phyloP scores from a whole-genome alignment of 2,329 filamentous ascomycete species.

The Apiospora sp. region DNA sequence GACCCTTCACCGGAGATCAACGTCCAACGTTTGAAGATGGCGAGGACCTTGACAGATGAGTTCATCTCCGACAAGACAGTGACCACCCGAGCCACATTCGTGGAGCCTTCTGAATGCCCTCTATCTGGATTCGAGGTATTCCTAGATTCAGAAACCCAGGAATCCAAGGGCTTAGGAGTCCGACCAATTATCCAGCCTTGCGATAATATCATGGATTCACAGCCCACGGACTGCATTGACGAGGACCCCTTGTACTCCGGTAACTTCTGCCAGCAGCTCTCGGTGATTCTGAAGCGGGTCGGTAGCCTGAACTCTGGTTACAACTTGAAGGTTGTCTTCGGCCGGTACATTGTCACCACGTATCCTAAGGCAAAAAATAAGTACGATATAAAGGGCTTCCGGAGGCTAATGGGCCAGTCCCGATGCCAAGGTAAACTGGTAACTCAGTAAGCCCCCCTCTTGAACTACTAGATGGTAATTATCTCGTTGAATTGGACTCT shows the following conservation, averaged over 20 bases:
- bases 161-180: not conserved
- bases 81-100: conserved; percentile 13
- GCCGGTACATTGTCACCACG: conserved; percentile 23
- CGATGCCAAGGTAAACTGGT: conserved; percentile 22
- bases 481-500: not conserved
- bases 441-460: conserved; percentile 12
- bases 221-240: not conserved
- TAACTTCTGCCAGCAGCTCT: conserved; percentile 18
- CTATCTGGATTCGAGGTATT: conserved; percentile 1
- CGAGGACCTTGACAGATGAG: conserved; percentile 23
- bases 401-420: conserved; percentile 13
- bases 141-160: not conserved
- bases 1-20: not conserved
- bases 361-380: conserved; percentile 3
- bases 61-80: conserved; percentile 26
- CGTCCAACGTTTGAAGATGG: conserved; percentile 20
- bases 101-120: conserved; percentile 23
- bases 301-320: conserved; percentile 16
- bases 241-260: not conserved
- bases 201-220: not conserved
- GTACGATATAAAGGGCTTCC: conserved; percentile 23
- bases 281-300: conserved; percentile 20
- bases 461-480: not conserved
- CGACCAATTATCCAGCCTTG: not conserved
- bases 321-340: conserved; percentile 24